These are phyloP conservation scores for Acer campestre DNA, from an alignment of 345 rosid genomes.

Conservation along the genomic window DNA sequence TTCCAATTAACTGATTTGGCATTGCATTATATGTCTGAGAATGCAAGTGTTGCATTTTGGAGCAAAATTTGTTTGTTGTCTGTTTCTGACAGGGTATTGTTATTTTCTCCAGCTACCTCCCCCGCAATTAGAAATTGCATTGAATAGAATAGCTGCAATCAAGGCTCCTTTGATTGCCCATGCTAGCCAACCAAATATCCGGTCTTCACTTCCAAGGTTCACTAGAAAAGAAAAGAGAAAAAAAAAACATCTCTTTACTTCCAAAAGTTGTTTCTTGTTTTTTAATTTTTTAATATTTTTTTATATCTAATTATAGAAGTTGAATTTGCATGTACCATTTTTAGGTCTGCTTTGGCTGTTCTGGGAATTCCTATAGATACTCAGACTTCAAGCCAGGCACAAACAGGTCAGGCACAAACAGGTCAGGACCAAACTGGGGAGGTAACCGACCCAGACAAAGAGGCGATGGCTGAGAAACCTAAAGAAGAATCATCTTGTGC, in stretches of 20 bases:
- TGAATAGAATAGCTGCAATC: constrained; percentile 63
- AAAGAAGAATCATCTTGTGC: constrained; percentile 64
- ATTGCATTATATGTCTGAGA: not conserved
- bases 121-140: constrained; percentile 85
- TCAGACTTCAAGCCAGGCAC: constrained; percentile 57
- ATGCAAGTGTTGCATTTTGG: not conserved
- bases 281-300: no score
- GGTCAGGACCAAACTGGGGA: constrained; percentile 56
- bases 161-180: constrained; percentile 81
- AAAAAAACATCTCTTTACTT: not conserved
- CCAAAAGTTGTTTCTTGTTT: not conserved
- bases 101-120: constrained; percentile 75
- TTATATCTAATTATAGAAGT: constrained; percentile 15
- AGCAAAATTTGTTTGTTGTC: not conserved
- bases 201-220: constrained; percentile 85
- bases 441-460: constrained; percentile 57
- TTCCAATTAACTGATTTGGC: not conserved
- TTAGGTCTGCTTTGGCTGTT: constrained; percentile 73
- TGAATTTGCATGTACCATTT: constrained; percentile 23
- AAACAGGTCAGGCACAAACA: constrained; percentile 54
- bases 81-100: constrained; percentile 18
- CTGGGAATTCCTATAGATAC: constrained; percentile 77
- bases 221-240: not conserved
- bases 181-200: constrained; percentile 81
- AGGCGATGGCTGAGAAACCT: constrained; percentile 45